Evolutionary conservation across 352 stramenopile genomes (phyloP).

Genomic region (Globisporangium nodosum): DNA sequence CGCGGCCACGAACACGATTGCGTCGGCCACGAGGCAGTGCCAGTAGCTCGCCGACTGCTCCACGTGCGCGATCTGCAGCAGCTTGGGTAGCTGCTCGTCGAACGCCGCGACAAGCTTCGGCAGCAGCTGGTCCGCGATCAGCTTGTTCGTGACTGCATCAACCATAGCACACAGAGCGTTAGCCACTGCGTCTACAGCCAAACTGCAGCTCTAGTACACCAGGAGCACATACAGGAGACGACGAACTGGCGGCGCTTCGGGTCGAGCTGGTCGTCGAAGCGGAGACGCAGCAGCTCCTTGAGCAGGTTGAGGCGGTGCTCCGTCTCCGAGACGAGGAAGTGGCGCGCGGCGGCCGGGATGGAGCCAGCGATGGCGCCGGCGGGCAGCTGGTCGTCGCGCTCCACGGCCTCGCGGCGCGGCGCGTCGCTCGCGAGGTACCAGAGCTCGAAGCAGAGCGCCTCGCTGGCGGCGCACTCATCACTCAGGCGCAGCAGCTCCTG

Average conservation of each 20-base stretch:
- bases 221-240: constrained; percentile 25
- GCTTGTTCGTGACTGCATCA: constrained; percentile 48
- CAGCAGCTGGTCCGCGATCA: constrained; percentile 45
- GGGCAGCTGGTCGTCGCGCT: constrained; percentile 62
- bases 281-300: constrained; percentile 67
- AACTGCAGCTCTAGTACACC: neutral
- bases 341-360: constrained; percentile 60
- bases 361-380: constrained; percentile 35
- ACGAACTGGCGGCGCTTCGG: constrained; percentile 59
- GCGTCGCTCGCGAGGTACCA: constrained; percentile 77
- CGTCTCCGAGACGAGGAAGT: constrained; percentile 72
- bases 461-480: constrained; percentile 65
- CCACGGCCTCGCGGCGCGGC: constrained; percentile 58
- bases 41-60: constrained; percentile 72
- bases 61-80: constrained; percentile 51
- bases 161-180: neutral
- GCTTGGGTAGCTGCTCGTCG: constrained; percentile 40
- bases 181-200: neutral
- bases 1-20: constrained; percentile 52
- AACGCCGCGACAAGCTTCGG: constrained; percentile 43
- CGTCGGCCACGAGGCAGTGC: constrained; percentile 69
- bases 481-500: constrained; percentile 77
- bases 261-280: constrained; percentile 51
- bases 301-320: constrained; percentile 71
- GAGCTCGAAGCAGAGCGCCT: constrained; percentile 62